Evolutionary conservation across 148 eudicot genomes (phyloP).

Genomic region (Rhododendron ovatum): DNA sequence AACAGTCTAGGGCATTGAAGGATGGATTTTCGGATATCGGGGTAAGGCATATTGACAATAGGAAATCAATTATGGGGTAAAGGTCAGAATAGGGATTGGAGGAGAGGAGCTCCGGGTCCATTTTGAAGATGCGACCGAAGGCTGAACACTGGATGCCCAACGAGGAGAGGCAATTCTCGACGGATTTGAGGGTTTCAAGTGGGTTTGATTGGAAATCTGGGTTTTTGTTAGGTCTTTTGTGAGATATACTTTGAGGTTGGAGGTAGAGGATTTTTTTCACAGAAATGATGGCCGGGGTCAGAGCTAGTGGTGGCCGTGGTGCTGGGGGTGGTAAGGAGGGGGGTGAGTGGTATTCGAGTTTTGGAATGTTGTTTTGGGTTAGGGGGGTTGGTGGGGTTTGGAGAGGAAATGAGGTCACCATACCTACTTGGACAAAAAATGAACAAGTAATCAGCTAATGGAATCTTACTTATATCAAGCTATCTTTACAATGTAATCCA

Average conservation of each 20-base stretch:
- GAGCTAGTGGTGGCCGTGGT: conserved; percentile 14
- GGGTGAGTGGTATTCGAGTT: neutral
- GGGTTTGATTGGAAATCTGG: conserved; percentile 63
- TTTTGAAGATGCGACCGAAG: conserved; percentile 66
- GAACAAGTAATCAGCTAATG: neutral
- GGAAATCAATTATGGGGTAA: conserved; percentile 57
- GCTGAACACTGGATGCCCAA: conserved; percentile 49
- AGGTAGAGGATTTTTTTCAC: conserved; percentile 64
- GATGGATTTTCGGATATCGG: conserved; percentile 43
- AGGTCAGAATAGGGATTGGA: conserved; percentile 54
- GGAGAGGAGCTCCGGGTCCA: conserved; percentile 68
- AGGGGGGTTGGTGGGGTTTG: conserved; percentile 18
- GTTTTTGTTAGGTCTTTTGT: conserved; percentile 50
- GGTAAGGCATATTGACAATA: conserved; percentile 41
- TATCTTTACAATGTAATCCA: neutral
- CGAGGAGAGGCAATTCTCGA: conserved; percentile 48
- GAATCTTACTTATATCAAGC: neutral
- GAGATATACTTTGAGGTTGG: conserved; percentile 54
- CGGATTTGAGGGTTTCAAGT: conserved; percentile 41
- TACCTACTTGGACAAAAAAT: neutral
- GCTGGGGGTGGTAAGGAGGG: conserved; percentile 11
- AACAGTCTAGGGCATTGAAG: conserved; percentile 69
- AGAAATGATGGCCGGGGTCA: conserved; percentile 54
- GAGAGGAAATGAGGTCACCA: conserved; percentile 2
- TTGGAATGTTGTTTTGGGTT: neutral